Percentiles rank a stretch among this genome's conserved stretches.
These are phyloP conservation scores for Forsythia viridissima DNA, from an alignment of 257 asterid species.

Conservation along the genomic window DNA sequence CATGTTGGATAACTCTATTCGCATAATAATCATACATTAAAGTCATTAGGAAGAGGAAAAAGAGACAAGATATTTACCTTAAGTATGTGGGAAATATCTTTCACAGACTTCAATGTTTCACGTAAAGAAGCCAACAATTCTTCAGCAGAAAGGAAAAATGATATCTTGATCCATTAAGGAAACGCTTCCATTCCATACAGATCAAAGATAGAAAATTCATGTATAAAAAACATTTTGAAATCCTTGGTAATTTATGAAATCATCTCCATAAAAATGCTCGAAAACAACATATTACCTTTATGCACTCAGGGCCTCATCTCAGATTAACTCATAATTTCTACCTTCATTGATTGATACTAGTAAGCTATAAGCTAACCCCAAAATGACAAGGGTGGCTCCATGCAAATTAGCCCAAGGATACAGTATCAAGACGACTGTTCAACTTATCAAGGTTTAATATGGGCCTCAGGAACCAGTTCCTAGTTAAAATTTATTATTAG, in stretches of 20 bases:
- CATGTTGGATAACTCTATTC: slow-evolving; percentile 3
- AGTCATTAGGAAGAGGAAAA: slow-evolving; percentile 18
- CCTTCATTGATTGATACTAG: neutral
- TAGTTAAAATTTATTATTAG: slow-evolving; percentile 39
- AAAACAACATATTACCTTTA: slow-evolving; percentile 6
- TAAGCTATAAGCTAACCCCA: neutral
- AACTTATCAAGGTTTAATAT: slow-evolving; percentile 80
- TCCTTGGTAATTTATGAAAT: slow-evolving; percentile 13
- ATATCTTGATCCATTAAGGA: slow-evolving; percentile 68
- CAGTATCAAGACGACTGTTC: slow-evolving; percentile 84
- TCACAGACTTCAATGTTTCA: slow-evolving; percentile 86
- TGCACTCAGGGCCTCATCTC: slow-evolving; percentile 9
- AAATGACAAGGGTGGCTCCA: slow-evolving; percentile 5
- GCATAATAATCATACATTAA: slow-evolving; percentile 20
- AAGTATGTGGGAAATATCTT: slow-evolving; percentile 85
- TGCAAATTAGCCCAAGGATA: slow-evolving; percentile 54
- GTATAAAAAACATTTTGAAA: slow-evolving; percentile 13
- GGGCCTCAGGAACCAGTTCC: slow-evolving; percentile 99
- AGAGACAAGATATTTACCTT: slow-evolving; percentile 52
- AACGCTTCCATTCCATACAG: slow-evolving; percentile 16
- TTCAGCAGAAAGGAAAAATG: slow-evolving; percentile 81
- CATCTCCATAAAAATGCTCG: neutral
- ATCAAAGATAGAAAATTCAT: slow-evolving; percentile 14
- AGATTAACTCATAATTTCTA: slow-evolving; percentile 14
- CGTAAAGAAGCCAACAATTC: slow-evolving; percentile 79